These are phyloP conservation scores for Solanum chaucha DNA, from an alignment of 257 asterid species.

Conservation along the genomic window DNA sequence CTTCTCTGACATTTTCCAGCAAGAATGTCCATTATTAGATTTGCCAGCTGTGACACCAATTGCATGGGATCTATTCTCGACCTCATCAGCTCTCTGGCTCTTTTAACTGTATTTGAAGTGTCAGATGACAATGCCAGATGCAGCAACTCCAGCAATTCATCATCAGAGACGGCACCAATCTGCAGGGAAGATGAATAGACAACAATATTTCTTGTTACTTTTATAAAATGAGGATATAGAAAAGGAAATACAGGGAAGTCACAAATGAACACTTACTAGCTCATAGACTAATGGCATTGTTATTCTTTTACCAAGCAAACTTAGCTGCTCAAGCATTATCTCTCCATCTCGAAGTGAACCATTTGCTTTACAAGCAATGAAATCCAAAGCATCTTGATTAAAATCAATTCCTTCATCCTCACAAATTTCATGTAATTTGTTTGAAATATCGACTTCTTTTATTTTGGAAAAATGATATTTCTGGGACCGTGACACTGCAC, in stretches of 20 bases:
- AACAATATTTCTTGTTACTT: constrained; percentile 1
- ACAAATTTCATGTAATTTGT: constrained; percentile 40
- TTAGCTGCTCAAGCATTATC: constrained; percentile 87
- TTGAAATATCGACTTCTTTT: constrained; percentile 42
- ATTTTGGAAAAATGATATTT: constrained; percentile 46
- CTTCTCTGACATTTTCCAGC: constrained; percentile 62
- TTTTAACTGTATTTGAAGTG: constrained; percentile 72
- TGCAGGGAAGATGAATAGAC: constrained; percentile 13
- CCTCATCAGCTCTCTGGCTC: constrained; percentile 72
- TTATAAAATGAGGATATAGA: not conserved
- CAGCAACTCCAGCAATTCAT: constrained; percentile 74
- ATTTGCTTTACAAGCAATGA: constrained; percentile 57
- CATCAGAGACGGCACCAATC: constrained; percentile 91
- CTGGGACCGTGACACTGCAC: constrained; percentile 46
- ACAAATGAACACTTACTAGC: constrained; percentile 38
- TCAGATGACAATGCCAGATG: constrained; percentile 74
- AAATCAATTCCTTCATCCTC: constrained; percentile 52
- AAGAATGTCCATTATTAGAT: constrained; percentile 79
- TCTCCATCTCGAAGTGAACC: constrained; percentile 91
- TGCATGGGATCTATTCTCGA: constrained; percentile 87
- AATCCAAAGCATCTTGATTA: constrained; percentile 57
- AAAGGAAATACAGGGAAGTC: not conserved
- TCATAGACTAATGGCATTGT: constrained; percentile 64
- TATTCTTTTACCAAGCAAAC: constrained; percentile 79
- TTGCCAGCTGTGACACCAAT: constrained; percentile 77